These are phyloP conservation scores for Xylaria sp. DNA, from an alignment of 2,329 filamentous ascomycete species.

Conservation along the genomic window DNA sequence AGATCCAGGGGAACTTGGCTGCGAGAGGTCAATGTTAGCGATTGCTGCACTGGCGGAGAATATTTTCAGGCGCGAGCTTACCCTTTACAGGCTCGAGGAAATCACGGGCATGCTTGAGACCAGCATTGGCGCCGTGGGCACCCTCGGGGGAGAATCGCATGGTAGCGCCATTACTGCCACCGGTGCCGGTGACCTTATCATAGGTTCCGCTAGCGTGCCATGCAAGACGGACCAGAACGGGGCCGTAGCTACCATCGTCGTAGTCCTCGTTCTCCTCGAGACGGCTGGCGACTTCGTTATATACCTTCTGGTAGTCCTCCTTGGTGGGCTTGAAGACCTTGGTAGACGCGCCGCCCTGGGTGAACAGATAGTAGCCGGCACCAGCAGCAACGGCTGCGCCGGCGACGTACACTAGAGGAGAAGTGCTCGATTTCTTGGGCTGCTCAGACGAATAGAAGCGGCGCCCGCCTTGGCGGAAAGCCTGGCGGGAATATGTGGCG, in stretches of 20 bases:
- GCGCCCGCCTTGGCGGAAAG: conserved; percentile 78
- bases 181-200: conserved; percentile 87
- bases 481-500: conserved; percentile 69
- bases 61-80: conserved; percentile 53
- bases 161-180: conserved; percentile 94
- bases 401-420: conserved; percentile 65
- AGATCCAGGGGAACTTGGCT: conserved; percentile 93
- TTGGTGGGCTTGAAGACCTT: conserved; percentile 78
- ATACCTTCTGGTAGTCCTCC: conserved; percentile 95
- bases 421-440: conserved; percentile 61
- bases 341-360: conserved; percentile 60
- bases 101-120: conserved; percentile 84
- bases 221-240: conserved; percentile 87
- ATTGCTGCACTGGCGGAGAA: conserved; percentile 1
- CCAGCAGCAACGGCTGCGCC: conserved; percentile 70
- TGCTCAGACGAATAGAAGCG: conserved; percentile 83
- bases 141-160: conserved; percentile 95
- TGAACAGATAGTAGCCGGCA: conserved; percentile 74
- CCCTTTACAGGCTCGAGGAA: conserved; percentile 94
- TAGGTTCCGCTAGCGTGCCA: conserved; percentile 97
- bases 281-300: conserved; percentile 82
- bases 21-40: conserved; percentile 23
- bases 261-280: conserved; percentile 94
- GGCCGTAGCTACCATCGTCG: conserved; percentile 95
- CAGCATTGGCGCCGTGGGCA: conserved; percentile 93